Evolutionary conservation across 2,329 filamentous ascomycete species (phyloP).

Genomic region (Niveomyces coronatus): DNA sequence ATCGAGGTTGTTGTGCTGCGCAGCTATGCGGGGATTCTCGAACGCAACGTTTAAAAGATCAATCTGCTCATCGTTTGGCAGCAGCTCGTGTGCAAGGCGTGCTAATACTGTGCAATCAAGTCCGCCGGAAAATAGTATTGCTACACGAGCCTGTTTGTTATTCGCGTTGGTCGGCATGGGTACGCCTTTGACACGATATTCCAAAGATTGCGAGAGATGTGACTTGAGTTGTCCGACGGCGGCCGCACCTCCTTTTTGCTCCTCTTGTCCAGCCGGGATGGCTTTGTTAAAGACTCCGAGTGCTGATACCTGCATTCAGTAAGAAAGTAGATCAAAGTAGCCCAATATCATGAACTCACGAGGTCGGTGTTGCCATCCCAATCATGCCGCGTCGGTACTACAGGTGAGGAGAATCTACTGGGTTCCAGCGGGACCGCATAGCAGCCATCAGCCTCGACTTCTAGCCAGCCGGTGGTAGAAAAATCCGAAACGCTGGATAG

Average conservation of each 20-base stretch:
- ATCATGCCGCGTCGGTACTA: conserved; percentile 17
- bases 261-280: conserved; percentile 25
- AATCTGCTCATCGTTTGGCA: conserved; percentile 58
- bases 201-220: conserved; percentile 51
- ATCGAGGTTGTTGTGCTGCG: conserved; percentile 31
- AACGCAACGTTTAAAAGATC: conserved; percentile 95
- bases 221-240: conserved; percentile 43
- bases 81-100: conserved; percentile 64
- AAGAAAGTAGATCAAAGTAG: conserved; percentile 4
- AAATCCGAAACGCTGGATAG: conserved; percentile 62
- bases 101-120: conserved; percentile 88
- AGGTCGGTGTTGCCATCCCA: conserved; percentile 28
- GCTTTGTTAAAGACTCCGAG: conserved; percentile 43
- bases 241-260: conserved; percentile 24
- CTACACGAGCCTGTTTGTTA: conserved; percentile 44
- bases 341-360: conserved; percentile 28
- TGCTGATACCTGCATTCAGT: conserved; percentile 32
- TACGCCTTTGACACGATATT: conserved; percentile 53
- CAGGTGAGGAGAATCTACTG: conserved; percentile 1
- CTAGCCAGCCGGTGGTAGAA: conserved; percentile 48
- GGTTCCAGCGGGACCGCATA: conserved; percentile 52
- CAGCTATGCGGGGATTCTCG: conserved; percentile 73
- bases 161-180: conserved; percentile 41
- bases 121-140: conserved; percentile 86
- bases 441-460: conserved; percentile 78